Percentiles rank a stretch among this genome's conserved stretches.
These are phyloP conservation scores for Geranium brycei DNA, from an alignment of 345 rosid species.

Conservation along the genomic window DNA sequence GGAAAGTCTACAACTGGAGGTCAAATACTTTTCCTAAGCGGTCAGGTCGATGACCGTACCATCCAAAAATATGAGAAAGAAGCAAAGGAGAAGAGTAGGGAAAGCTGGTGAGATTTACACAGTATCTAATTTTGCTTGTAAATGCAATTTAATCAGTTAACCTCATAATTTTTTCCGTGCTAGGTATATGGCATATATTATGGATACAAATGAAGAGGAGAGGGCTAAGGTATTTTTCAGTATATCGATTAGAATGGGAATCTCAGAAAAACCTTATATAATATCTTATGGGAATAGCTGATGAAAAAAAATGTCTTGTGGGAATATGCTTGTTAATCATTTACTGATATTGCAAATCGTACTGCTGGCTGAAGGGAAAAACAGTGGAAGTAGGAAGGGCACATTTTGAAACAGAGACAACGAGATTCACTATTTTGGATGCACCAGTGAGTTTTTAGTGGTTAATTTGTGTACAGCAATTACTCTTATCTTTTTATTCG, in stretches of 20 bases:
- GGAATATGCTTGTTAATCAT: neutral
- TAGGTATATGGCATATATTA: slow-evolving; percentile 99
- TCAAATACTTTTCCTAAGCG: slow-evolving; percentile 91
- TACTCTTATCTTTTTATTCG: neutral
- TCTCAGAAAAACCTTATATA: neutral
- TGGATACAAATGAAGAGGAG: slow-evolving; percentile 99
- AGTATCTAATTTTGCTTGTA: too few relatives aligned
- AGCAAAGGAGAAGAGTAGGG: slow-evolving; percentile 97
- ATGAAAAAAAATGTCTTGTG: neutral
- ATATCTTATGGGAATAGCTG: neutral
- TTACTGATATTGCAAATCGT: neutral
- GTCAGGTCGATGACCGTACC: slow-evolving; percentile 91
- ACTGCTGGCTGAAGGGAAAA: slow-evolving; percentile 49
- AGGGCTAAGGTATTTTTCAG: slow-evolving; percentile 49
- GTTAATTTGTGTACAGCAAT: neutral
- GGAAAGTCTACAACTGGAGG: slow-evolving; percentile 97
- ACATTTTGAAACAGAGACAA: slow-evolving; percentile 78
- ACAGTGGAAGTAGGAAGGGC: slow-evolving; percentile 99
- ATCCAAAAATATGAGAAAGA: slow-evolving; percentile 96
- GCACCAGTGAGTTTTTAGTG: slow-evolving; percentile 60
- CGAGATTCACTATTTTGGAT: slow-evolving; percentile 97
- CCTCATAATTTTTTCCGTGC: slow-evolving; percentile 6
- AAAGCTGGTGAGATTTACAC: slow-evolving; percentile 57
- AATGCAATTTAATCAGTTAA: too few relatives aligned
- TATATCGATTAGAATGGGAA: neutral